These are phyloP conservation scores for Venturia asperata DNA, from an alignment of 2,329 filamentous ascomycete species.

Conservation along the genomic window DNA sequence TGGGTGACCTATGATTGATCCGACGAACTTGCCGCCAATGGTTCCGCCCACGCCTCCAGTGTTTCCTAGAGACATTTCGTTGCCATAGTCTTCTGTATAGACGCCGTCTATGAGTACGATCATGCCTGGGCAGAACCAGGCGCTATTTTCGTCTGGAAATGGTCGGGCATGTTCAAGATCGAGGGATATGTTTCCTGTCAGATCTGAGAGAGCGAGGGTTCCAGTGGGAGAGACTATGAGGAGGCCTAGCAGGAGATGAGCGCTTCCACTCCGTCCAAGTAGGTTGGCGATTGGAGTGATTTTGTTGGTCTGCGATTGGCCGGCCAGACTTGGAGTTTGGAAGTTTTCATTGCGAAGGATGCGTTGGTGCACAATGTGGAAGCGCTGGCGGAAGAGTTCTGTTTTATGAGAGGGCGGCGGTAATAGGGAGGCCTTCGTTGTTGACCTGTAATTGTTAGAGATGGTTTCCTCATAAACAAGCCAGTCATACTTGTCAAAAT, in stretches of 20 bases:
- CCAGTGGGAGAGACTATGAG: slow-evolving; percentile 75
- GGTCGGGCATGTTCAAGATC: slow-evolving; percentile 74
- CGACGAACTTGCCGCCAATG: slow-evolving; percentile 86
- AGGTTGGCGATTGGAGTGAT: slow-evolving; percentile 77
- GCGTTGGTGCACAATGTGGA: slow-evolving; percentile 86
- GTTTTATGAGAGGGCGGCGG: slow-evolving; percentile 77
- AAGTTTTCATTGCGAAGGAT: slow-evolving; percentile 90
- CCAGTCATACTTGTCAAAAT: slow-evolving; percentile 65
- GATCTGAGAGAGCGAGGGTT: slow-evolving; percentile 71
- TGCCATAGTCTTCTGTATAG: slow-evolving; percentile 89
- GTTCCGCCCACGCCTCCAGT: slow-evolving; percentile 79
- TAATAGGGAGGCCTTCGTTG: slow-evolving; percentile 43
- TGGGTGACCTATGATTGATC: slow-evolving; percentile 83
- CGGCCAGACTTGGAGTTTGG: slow-evolving; percentile 64
- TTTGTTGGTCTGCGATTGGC: slow-evolving; percentile 54
- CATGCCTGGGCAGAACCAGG: slow-evolving; percentile 94
- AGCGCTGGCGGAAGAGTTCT: slow-evolving; percentile 77
- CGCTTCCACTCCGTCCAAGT: slow-evolving; percentile 71
- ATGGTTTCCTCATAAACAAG: background rate
- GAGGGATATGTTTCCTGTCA: slow-evolving; percentile 79
- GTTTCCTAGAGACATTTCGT: slow-evolving; percentile 55
- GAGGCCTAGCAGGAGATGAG: slow-evolving; percentile 80
- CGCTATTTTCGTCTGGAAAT: slow-evolving; percentile 69
- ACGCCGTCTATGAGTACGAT: slow-evolving; percentile 89
- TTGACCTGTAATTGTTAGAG: slow-evolving; percentile 25